Base-by-base conservation (phyloP, 1,139 yeast species). In the Blastobotrys indianensis region DNA sequence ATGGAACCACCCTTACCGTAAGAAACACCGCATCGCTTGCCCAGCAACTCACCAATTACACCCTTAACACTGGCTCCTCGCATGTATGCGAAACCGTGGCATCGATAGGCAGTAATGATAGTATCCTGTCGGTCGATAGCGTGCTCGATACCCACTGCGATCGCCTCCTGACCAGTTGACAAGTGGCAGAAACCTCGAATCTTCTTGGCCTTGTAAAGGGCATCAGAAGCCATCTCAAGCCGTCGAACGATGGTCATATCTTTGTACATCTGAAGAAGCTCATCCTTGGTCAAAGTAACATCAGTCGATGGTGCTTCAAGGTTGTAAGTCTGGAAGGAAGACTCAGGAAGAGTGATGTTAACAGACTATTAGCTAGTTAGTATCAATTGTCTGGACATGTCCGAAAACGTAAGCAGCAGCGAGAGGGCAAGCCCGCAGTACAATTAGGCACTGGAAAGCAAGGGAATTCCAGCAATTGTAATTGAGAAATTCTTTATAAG, bases 1-100 rank as follows among this genome's bases (percentile, higher is more conserved):
- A 92, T 92, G 54, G 98, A 92, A 59, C 98, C 98, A 73, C 98
- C 98, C 73, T 92, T 92, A 73, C 98, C 98, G 71, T 74, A 83
- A 39, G 97, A 85, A 53, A 86, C 94, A 74, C 98, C 98, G 48
- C 83, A 73, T 73, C 96, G 82, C 73, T 85, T 85, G 61, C 98
- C 98, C 90, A 92, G 85, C 69, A 92, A 77, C 73, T 92, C 98
- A 52, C 95, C 97, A 60, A 94, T 74, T 52, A 92, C 94, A 51
- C 79, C 82, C 70, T 85, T 82, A 58, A 90, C 95, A 28, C 95
- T 75, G 31, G 94, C 86, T 55, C 98, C 98, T 69, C 98, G 81
- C 84, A 86, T 82, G 75, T 79, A 85, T 39, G 97, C 92, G 73
- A 92, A 88, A 57, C 97, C 97, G 78, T 92, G 98, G 75, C 98